phyloP scores from a whole-genome alignment of 2,329 filamentous ascomycete genomes.

The Fusarium buxicola region DNA sequence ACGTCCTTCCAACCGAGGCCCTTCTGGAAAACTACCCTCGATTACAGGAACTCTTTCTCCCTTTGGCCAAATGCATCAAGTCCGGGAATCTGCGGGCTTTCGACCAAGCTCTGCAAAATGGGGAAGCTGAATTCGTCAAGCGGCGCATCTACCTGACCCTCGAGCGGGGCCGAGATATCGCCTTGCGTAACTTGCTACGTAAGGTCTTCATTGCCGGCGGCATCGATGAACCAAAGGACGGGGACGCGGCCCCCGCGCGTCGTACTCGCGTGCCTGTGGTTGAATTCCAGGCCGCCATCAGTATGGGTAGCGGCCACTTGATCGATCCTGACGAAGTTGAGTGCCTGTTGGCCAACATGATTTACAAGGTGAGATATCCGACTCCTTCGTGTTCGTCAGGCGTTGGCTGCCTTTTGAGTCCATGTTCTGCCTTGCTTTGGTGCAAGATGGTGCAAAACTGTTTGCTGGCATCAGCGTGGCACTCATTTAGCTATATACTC shows the following conservation, averaged over 20 bases:
- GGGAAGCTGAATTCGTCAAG: constrained; percentile 93
- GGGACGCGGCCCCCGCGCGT: constrained; percentile 69
- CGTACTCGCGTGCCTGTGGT: constrained; percentile 83
- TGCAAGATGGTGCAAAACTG: constrained; percentile 3
- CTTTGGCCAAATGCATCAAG: constrained; percentile 82
- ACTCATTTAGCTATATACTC: constrained; percentile 44
- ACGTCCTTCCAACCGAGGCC: constrained; percentile 79
- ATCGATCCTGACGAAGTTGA: constrained; percentile 94
- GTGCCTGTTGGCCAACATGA: constrained; percentile 94
- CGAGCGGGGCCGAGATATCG: constrained; percentile 91
- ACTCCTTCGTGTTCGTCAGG: constrained; percentile 12
- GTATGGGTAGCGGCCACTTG: constrained; percentile 74
- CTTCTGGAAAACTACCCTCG: constrained; percentile 81
- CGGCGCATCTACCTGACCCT: constrained; percentile 94
- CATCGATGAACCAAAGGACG: constrained; percentile 80
- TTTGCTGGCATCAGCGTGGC: constrained; percentile 26
- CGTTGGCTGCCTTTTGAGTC: constrained; percentile 15
- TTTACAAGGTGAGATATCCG: constrained; percentile 83
- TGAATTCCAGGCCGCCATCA: constrained; percentile 88
- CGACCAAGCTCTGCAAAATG: constrained; percentile 80
- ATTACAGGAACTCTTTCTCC: constrained; percentile 81
- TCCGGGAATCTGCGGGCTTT: constrained; percentile 85
- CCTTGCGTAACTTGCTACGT: constrained; percentile 88
- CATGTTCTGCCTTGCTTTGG: not conserved
- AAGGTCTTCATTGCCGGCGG: constrained; percentile 91